Evolutionary conservation across 2,329 filamentous ascomycete species (phyloP).

Genomic region (Nothomitra cinnamomea): DNA sequence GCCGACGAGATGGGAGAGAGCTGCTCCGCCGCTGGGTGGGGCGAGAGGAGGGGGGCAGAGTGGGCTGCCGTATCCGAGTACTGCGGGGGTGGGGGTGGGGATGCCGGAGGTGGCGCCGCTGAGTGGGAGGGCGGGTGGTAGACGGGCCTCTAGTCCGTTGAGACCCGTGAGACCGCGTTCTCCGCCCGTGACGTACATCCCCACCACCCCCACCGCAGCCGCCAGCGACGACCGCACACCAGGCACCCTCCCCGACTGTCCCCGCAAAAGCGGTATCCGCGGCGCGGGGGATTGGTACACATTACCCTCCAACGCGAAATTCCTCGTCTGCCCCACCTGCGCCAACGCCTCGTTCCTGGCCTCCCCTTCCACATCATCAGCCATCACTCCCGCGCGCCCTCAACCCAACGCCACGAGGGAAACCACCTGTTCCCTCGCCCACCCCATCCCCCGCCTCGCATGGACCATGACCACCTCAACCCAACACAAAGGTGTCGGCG

Average conservation of each 20-base stretch:
- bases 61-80: too few relatives aligned
- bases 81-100: too few relatives aligned
- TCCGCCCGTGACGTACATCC: too few relatives aligned
- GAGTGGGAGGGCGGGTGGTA: too few relatives aligned
- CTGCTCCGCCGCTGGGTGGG: too few relatives aligned
- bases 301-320: constrained; percentile 48
- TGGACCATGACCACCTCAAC: constrained; percentile 66
- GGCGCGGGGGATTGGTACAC: constrained; percentile 58
- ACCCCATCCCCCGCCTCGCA: constrained; percentile 69
- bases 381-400: constrained; percentile 44
- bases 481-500: constrained; percentile 47
- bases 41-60: too few relatives aligned
- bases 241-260: not conserved
- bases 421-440: constrained; percentile 64
- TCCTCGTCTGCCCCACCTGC: constrained; percentile 73
- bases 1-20: too few relatives aligned
- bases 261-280: not conserved
- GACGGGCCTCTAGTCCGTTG: too few relatives aligned
- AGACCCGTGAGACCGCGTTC: too few relatives aligned
- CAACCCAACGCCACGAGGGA: constrained; percentile 33
- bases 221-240: too few relatives aligned
- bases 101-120: too few relatives aligned
- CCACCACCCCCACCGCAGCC: too few relatives aligned
- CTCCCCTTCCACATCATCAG: constrained; percentile 48
- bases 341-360: constrained; percentile 51